Evolutionary conservation across 495 filamentous ascomycete genomes (phyloP), one percentile per base, ranked within the genome.

Genomic region (Aspergillus ellipticus): DNA sequence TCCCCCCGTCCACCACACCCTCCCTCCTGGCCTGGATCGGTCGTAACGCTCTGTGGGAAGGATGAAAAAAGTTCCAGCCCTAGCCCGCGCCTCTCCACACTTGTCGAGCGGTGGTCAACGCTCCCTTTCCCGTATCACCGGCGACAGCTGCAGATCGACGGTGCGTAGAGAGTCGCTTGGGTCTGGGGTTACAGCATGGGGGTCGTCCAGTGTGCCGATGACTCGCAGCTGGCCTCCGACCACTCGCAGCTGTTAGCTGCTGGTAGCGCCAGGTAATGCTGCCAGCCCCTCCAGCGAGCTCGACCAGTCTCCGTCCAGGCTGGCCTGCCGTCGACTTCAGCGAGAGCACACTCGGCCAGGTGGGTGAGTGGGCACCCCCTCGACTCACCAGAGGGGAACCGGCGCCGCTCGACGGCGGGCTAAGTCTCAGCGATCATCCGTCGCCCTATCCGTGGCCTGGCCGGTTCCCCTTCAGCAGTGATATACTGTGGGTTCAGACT

Each of bases 91-190:
- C 24, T 48, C 45, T 28, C 45, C 45, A 48, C 45, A n/a, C 24
- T 29, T 28, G 22, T 22, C 6, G 28, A 11, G 15, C 10, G 28
- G 16, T 28, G 28, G 22, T 28, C 45, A 16, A 21, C 16, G 22
- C 22, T 16, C 20, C n/a, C n/a, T n/a, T n/a, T n/a, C n/a, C n/a
- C 15, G 52, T 54, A 9, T 16, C 22, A 54, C 52, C 42, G 51
- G 47, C 42, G 51, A 37, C 24, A 43, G 54, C 47, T 56, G 47
- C 49, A 51, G 54, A 56, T 56, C 54, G 54, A 56, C 47, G 33
- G 54, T 56, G 54, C 54, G 48, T 49, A 19, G 7, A 22, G 54
- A 26, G 16, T 20, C 49, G 33, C 28, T 29, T 5, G 35, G 47
- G 49, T 56, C 46, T 50, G 35, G 54, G 54, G 37, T 43, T 28